These are phyloP conservation scores for Microbotryum violaceum DNA, from an alignment of 1,284 basidiomycete species.

Conservation along the genomic window DNA sequence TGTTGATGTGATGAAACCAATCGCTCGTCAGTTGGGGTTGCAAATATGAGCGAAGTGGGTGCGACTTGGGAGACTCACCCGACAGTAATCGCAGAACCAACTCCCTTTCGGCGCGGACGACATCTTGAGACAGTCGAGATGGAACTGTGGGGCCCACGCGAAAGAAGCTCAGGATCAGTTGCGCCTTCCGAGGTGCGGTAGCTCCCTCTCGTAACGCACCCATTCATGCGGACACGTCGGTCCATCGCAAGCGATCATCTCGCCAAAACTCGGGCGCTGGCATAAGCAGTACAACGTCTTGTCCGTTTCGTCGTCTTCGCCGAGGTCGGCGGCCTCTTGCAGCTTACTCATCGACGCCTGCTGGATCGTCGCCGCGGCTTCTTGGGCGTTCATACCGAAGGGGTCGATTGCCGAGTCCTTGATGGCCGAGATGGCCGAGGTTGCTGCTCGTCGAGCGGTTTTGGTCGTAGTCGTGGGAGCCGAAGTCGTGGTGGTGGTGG, in stretches of 20 bases:
- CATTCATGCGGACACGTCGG: constrained; percentile 84
- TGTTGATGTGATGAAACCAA: too few species aligned
- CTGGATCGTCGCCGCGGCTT: background rate
- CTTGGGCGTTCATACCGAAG: background rate
- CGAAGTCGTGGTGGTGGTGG: too few species aligned
- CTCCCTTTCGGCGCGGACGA: constrained; percentile 60
- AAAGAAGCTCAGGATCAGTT: background rate
- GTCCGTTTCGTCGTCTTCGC: constrained; percentile 53
- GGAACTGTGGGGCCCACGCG: constrained; percentile 56
- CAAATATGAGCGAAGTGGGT: too few species aligned
- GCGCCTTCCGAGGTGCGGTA: background rate
- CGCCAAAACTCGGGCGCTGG: constrained; percentile 74
- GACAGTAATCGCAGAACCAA: constrained; percentile 72
- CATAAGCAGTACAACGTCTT: constrained; percentile 80
- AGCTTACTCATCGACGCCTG: background rate
- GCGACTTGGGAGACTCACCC: constrained; percentile 3
- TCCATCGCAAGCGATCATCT: constrained; percentile 97
- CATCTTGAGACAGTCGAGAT: constrained; percentile 69
- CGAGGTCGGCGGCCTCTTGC: constrained; percentile 12
- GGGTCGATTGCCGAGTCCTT: background rate
- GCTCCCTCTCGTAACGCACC: constrained; percentile 52
- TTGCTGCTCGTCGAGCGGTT: background rate
- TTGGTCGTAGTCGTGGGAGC: background rate
- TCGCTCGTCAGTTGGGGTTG: too few species aligned
- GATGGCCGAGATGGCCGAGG: background rate